These are phyloP conservation scores for Scutellaria barbata DNA, from an alignment of 257 asterid genomes.

Conservation along the genomic window DNA sequence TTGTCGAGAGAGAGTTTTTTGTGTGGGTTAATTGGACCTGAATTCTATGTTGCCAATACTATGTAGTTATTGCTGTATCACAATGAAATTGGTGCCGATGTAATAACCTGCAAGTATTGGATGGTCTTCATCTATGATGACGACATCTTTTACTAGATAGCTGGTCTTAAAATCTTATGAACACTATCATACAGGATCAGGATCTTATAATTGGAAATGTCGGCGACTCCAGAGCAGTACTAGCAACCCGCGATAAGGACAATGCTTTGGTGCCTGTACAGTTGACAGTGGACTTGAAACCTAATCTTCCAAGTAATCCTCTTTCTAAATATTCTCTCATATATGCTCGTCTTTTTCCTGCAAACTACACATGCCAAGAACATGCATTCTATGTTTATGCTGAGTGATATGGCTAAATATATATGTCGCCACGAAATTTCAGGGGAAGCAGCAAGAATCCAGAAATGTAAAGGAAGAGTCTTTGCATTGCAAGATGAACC, in stretches of 20 bases:
- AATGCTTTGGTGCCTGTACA: constrained; percentile 78
- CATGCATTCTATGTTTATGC: not conserved
- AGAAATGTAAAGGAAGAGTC: constrained; percentile 91
- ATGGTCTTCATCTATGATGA: constrained; percentile 5
- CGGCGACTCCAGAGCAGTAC: constrained; percentile 95
- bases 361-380: not conserved
- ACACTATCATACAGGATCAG: constrained; percentile 61
- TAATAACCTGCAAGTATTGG: not conserved
- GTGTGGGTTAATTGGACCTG: not conserved
- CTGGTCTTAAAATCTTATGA: constrained; percentile 18
- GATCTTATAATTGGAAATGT: constrained; percentile 92
- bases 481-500: constrained; percentile 99
- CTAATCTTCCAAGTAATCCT: constrained; percentile 92
- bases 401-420: constrained; percentile 7
- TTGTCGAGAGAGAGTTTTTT: not conserved
- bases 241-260: constrained; percentile 83
- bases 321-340: constrained; percentile 16
- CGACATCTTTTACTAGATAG: not conserved
- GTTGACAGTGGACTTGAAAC: constrained; percentile 97
- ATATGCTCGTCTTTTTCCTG: not conserved
- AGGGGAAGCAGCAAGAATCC: constrained; percentile 98
- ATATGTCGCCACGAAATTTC: constrained; percentile 28
- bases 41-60: not conserved
- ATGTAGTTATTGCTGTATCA: constrained; percentile 8
- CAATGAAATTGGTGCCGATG: not conserved